These are phyloP conservation scores for Bretschneidera sinensis DNA, from an alignment of 345 rosid species.

Conservation along the genomic window DNA sequence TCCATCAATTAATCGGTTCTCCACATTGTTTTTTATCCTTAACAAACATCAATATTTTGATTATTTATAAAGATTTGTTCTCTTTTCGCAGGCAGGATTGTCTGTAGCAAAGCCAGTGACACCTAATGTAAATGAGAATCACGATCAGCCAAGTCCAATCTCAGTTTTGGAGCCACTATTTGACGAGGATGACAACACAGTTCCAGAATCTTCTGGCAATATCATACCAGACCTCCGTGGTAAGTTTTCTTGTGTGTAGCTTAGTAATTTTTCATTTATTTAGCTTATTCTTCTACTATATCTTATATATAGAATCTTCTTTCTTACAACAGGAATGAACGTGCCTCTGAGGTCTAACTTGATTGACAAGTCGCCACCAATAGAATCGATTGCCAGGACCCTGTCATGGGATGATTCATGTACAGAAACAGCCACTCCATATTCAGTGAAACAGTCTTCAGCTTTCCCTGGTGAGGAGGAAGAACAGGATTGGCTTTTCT, in stretches of 20 bases:
- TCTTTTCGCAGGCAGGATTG: constrained; percentile 51
- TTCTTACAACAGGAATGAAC: constrained; percentile 38
- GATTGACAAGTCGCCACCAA: constrained; percentile 79
- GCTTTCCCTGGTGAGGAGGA: constrained; percentile 34
- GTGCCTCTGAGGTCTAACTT: constrained; percentile 50
- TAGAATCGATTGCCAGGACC: constrained; percentile 58
- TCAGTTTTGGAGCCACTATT: constrained; percentile 76
- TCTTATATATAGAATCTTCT: background rate
- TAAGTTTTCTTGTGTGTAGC: constrained; percentile 16
- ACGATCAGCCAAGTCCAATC: constrained; percentile 92
- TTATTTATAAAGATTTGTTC: constrained; percentile 15
- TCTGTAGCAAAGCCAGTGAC: constrained; percentile 38
- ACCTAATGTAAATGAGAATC: constrained; percentile 48
- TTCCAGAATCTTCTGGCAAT: constrained; percentile 34
- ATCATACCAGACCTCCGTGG: constrained; percentile 39
- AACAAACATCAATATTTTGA: too few species aligned
- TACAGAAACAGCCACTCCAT: constrained; percentile 31
- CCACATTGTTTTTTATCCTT: background rate
- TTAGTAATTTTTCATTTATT: background rate
- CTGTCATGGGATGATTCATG: constrained; percentile 51
- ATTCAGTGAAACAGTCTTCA: constrained; percentile 30
- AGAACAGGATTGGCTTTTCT: constrained; percentile 57
- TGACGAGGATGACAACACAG: constrained; percentile 53
- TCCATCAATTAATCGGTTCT: background rate
- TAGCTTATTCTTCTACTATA: background rate